phyloP scores from a whole-genome alignment of 495 filamentous ascomycete species.

The Melanomma pulvis-pyrius region DNA sequence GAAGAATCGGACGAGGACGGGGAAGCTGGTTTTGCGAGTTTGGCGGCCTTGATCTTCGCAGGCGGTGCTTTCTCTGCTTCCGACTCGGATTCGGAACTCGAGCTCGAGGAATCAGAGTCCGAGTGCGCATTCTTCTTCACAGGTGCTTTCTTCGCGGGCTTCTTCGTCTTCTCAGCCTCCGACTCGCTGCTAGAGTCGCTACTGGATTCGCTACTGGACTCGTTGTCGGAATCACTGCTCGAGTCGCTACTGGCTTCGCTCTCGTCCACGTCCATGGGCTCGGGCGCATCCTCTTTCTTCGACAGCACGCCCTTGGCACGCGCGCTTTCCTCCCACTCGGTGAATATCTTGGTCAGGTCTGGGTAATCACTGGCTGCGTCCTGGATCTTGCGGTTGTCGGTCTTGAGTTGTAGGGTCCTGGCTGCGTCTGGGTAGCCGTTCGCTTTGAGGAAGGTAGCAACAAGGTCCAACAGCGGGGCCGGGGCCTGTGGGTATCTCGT shows the following conservation, averaged over 20 bases:
- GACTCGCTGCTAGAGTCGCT: slow-evolving; percentile 34
- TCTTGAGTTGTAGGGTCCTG: slow-evolving; percentile 13
- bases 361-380: slow-evolving; percentile 25
- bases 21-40: neutral
- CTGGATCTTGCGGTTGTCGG: neutral
- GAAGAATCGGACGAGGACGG: slow-evolving; percentile 21
- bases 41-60: slow-evolving; percentile 7
- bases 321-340: slow-evolving; percentile 28
- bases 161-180: slow-evolving; percentile 16
- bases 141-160: neutral
- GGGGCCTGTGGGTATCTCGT: slow-evolving; percentile 26
- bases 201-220: slow-evolving; percentile 18
- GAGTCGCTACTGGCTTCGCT: slow-evolving; percentile 15
- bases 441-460: slow-evolving; percentile 28
- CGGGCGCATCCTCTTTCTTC: slow-evolving; percentile 3
- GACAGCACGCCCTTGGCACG: neutral
- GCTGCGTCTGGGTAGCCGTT: slow-evolving; percentile 34
- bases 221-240: slow-evolving; percentile 13
- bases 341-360: slow-evolving; percentile 25
- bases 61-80: slow-evolving; percentile 14
- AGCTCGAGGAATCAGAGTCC: slow-evolving; percentile 9
- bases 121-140: slow-evolving; percentile 14
- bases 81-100: slow-evolving; percentile 6
- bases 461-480: slow-evolving; percentile 29
- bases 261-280: slow-evolving; percentile 33